These are phyloP conservation scores for Kwoniella newhampshirensis DNA, from an alignment of 768 basidiomycete species.

Conservation along the genomic window DNA sequence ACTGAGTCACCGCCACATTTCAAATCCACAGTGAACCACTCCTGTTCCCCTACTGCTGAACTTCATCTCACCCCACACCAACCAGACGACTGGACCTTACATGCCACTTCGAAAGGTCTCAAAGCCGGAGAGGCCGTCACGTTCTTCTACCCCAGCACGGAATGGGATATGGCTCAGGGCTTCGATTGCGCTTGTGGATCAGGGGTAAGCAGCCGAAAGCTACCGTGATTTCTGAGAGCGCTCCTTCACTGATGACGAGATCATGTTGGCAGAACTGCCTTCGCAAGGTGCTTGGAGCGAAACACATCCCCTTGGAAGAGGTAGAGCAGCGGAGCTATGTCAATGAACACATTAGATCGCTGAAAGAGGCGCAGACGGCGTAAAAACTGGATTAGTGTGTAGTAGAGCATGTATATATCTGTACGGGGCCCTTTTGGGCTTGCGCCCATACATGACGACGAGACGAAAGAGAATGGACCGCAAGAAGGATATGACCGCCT, in stretches of 20 bases:
- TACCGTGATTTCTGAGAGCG: too few species aligned
- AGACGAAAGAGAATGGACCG: too few species aligned
- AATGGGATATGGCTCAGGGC: slow-evolving; percentile 68
- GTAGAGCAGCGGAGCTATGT: slow-evolving; percentile 55
- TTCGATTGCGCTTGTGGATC: slow-evolving; percentile 62
- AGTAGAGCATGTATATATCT: too few species aligned
- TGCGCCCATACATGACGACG: too few species aligned
- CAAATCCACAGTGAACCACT: slow-evolving; percentile 60
- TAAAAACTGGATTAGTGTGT: too few species aligned
- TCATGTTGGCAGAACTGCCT: slow-evolving; percentile 56
- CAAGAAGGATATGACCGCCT: too few species aligned
- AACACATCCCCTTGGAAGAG: slow-evolving; percentile 54
- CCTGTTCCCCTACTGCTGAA: slow-evolving; percentile 63
- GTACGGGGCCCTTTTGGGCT: too few species aligned
- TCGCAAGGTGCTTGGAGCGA: slow-evolving; percentile 58
- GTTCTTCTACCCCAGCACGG: slow-evolving; percentile 68
- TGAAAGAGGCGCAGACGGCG: slow-evolving; percentile 30
- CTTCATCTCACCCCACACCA: slow-evolving; percentile 60
- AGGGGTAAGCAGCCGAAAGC: slow-evolving; percentile 55
- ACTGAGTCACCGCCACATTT: too few species aligned
- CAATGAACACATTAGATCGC: slow-evolving; percentile 56
- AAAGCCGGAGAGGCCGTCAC: slow-evolving; percentile 56
- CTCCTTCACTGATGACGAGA: too few species aligned
- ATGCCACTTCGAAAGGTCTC: slow-evolving; percentile 55
- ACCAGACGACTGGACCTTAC: slow-evolving; percentile 58